These are phyloP conservation scores for Podospora sp. DNA, from an alignment of 495 filamentous ascomycete species.

Conservation along the genomic window DNA sequence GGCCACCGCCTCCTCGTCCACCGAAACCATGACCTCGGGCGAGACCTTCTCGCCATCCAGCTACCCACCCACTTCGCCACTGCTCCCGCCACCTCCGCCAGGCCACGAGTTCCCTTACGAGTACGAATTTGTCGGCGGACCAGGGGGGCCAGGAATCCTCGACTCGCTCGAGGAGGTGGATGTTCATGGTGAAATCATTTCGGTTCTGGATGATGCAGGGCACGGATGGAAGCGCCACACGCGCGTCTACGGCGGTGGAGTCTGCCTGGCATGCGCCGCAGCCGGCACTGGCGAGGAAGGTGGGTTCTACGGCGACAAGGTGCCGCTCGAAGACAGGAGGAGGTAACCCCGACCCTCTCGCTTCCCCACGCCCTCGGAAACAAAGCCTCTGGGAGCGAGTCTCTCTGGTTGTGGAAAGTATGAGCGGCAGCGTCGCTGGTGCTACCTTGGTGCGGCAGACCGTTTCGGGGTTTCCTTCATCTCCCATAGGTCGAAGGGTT, in stretches of 20 bases:
- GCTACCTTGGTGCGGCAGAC: constrained; percentile 10
- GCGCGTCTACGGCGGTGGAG: constrained; percentile 53
- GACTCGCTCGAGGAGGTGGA: constrained; percentile 37
- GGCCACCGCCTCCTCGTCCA: constrained; percentile 21
- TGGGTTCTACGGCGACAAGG: constrained; percentile 54
- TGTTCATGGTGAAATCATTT: constrained; percentile 48
- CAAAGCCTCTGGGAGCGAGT: no score
- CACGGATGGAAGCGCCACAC: constrained; percentile 54
- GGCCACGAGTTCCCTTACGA: constrained; percentile 31
- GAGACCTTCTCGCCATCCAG: constrained; percentile 44
- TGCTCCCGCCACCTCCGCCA: constrained; percentile 43
- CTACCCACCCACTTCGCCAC: constrained; percentile 46
- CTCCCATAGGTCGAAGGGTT: constrained; percentile 16
- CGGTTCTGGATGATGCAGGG: constrained; percentile 47
- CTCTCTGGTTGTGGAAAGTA: constrained; percentile 19
- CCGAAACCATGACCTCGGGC: constrained; percentile 26
- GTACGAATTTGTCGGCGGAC: constrained; percentile 36
- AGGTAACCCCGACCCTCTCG: constrained; percentile 21
- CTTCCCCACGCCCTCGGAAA: background rate
- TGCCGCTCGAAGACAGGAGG: constrained; percentile 50
- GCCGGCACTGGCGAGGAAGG: constrained; percentile 35
- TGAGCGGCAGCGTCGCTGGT: background rate
- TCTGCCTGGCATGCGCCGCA: constrained; percentile 50
- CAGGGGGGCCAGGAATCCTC: constrained; percentile 29
- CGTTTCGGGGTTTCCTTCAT: constrained; percentile 14